Evolutionary conservation across 1,284 basidiomycete species (phyloP), one percentile per base, ranked within the genome.

Genomic region (Vanrija sp.): DNA sequence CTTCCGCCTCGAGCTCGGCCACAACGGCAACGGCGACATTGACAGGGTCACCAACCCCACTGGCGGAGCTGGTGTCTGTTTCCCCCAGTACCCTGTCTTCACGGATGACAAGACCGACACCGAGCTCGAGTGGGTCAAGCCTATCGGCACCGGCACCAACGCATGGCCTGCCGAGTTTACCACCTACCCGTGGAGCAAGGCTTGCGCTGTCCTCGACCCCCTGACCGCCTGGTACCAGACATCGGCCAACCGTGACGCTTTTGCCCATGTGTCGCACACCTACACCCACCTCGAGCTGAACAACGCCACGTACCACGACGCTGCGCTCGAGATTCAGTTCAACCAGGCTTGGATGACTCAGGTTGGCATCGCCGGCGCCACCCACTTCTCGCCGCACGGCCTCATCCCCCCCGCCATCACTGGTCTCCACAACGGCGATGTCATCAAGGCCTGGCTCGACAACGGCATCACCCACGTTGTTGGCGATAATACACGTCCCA

Each of bases 391-490:
- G 0, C 38, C 53, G 10, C 23, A 54, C 19, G 47, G 48, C 6
- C 25, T 54, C 25, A 54, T 54, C 25, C 53, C 53, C 14, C 53
- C 53, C 7, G 53, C 48, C 14, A 54, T 54, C 48, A 54, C 53
- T 40, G 53, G 53, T n/a, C 53, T 54, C 19, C 53, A 54, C 48
- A 54, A 54, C 21, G 53, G 53, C 14, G 53, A 54, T 23, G 53
- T 50, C 43, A 54, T 54, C 38, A 23, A 29, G 26, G 53, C 53
- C 2, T 54, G 53, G 53, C 38, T 54, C 25, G 48, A 50, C 18
- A 54, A 49, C 43, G 53, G 53, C 28, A 54, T 54, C 44, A 45
- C 25, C 8, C 38, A 54, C 38, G 53, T 50, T 19, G 53, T 54
- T n/a, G 53, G 53, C 5, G 53, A 54, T 48, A 54, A 54, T 43